Base-by-base conservation (phyloP, 108 stramenopile genomes). In the Epithemia pelagica region DNA sequence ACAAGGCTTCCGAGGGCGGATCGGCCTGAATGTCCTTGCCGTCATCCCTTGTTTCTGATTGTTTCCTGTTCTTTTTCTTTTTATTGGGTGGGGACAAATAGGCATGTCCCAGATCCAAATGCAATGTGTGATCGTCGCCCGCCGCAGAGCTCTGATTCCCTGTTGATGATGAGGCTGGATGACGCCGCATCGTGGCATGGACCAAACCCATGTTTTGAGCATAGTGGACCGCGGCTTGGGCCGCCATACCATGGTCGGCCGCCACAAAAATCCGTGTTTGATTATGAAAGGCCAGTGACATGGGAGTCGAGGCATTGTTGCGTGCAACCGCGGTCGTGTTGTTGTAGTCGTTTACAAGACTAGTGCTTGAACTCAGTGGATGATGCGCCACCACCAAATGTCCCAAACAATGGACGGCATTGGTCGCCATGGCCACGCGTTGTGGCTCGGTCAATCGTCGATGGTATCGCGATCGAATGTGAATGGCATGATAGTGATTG, bases 381-480 rank as follows among this genome's bases (percentile, higher is more conserved):
- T 46, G 5, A 15, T 46, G 37, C 37, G 15, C 5, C 2, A 71
- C 22, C 37, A 46, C 5, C 2, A 71, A 26, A 22, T 74, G 32
- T 19, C 46, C 29, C 52, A 72, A 73, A 31, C 78, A 79, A 54
- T 72, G 67, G 2, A 79, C 27, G 1, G 74, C 74, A 69, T 79
- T 79, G 15, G 19, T 52, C 0, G 68, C 71, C 67, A 37, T 66
- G 52, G 66, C 31, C 24, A 18, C 20, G 5, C 18, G 54, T 20
- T 25, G 3, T 31, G 18, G 21, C 8, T 21, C 10, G n/a, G 1
- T 65, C 37, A 18, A 63, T 29, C 7, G 54, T 62, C 26, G 66
- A 31, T 25, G 68, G 55, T 82, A 85, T 57, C 74, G 58, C 0
- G 78, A 78, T 29, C 84, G 69, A 30, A 82, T 24, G 56, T 85